Evolutionary conservation across 306 rosid species (phyloP), one percentile per base, ranked within the genome.

Genomic region (Mimosa pudica): DNA sequence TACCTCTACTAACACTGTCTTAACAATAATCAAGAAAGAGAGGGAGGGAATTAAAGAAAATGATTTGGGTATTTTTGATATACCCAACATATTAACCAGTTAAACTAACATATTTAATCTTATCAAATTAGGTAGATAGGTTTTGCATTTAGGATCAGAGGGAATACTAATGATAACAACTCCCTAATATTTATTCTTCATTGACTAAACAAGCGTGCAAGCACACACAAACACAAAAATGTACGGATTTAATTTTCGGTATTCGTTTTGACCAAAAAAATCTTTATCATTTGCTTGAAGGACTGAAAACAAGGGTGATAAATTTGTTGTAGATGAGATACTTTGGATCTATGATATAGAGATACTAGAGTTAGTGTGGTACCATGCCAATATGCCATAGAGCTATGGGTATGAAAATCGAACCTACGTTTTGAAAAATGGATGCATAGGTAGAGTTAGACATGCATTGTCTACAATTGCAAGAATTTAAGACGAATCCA

Each of bases 401-500:
- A 57, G 32, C 8, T 57, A 57, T n/a, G 63, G n/a, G 63, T 18
- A 57, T 55, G 63, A 57, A 30, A 7, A 24, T 24, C 10, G 18
- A 18, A 57, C 63, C 11, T 18, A 57, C 11, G 5, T 57, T n/a
- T 57, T 17, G 4, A 8, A 57, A 18, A 18, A 57, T 57, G 63
- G 32, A 57, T 57, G 33, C 63, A 18, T 17, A 55, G 30, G n/a
- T 57, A 32, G 33, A 57, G 12, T 18, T 18, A 57, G 33, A 7
- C 5, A 0, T 32, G 68, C 38, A 32, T 3, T 62, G 68, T 10
- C n/a, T 71, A 47, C 47, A 41, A 33, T 38, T 61, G 10, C 85
- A 73, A 65, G 46, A 70, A 11, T 11, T 69, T 62, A 83, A 24
- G 54, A 51, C 24, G 58, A 42, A 12, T 41, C 32, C 45, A 9